Evolutionary conservation across 1,284 basidiomycete species (phyloP).

Genomic region (Microbotryum violaceum): DNA sequence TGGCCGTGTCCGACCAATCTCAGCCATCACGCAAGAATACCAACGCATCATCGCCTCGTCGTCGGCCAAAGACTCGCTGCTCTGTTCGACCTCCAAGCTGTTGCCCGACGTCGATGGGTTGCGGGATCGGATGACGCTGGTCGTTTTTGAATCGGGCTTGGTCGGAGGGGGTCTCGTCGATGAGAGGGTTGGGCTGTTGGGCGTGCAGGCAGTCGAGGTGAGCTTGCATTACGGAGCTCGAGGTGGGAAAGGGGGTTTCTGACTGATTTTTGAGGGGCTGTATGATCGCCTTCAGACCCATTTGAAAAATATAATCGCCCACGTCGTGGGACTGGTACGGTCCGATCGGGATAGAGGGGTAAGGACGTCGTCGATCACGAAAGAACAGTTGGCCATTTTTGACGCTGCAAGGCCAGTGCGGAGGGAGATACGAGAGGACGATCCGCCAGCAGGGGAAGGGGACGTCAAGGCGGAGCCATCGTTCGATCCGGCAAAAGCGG

Average conservation of each 20-base stretch:
- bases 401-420: too few relatives aligned
- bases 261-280: not conserved
- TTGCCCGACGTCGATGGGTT: conserved; percentile 42
- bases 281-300: conserved; percentile 7
- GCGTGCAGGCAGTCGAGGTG: conserved; percentile 25
- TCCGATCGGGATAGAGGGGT: conserved; percentile 11
- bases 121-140: conserved; percentile 42
- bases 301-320: conserved; percentile 20
- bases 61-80: conserved; percentile 21
- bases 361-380: not conserved
- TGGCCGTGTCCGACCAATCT: not conserved
- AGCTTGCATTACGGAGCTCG: not conserved
- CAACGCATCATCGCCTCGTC: conserved; percentile 15
- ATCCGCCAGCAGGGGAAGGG: too few relatives aligned
- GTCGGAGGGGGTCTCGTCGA: conserved; percentile 35
- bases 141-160: conserved; percentile 42
- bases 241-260: not conserved
- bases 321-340: conserved; percentile 24
- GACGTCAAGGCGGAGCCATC: too few relatives aligned
- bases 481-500: too few relatives aligned
- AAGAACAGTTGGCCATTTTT: too few relatives aligned
- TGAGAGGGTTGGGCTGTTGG: conserved; percentile 6
- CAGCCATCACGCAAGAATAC: conserved; percentile 33
- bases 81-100: conserved; percentile 41
- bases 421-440: too few relatives aligned